A percentile compares a stretch with the other conserved stretches of the same genome.
These are phyloP conservation scores for Mycena vitilis DNA, from an alignment of 768 basidiomycete genomes.

Conservation along the genomic window DNA sequence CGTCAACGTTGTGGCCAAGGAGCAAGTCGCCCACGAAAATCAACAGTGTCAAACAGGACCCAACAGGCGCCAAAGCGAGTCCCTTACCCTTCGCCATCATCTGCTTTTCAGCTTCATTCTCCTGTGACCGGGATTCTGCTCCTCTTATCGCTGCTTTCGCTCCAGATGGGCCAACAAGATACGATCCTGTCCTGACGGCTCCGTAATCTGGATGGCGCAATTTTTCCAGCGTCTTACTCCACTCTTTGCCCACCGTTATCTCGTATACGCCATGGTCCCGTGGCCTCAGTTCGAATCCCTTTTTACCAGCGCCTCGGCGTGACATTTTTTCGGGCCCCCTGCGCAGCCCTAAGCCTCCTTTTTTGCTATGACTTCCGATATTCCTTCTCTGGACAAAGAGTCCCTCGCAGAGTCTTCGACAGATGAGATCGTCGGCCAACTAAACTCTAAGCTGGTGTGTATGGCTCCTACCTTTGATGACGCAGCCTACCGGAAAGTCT, in stretches of 20 bases:
- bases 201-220: conserved; percentile 17
- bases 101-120: no score
- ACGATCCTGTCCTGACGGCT: background rate
- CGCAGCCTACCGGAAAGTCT: conserved; percentile 23
- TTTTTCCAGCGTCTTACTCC: background rate
- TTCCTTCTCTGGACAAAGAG: conserved; percentile 21
- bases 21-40: no score
- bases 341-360: background rate
- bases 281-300: conserved; percentile 10
- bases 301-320: background rate
- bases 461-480: conserved; percentile 16
- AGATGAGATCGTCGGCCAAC: conserved; percentile 23
- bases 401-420: conserved; percentile 5
- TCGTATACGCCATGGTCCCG: conserved; percentile 22
- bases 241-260: background rate
- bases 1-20: no score
- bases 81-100: no score
- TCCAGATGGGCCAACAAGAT: background rate
- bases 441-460: conserved; percentile 12
- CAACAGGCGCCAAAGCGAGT: no score
- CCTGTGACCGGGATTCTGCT: no score
- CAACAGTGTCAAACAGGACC: no score
- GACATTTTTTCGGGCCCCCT: background rate
- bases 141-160: no score
- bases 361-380: conserved; percentile 14